Evolutionary conservation across 148 eudicot genomes (phyloP).

Genomic region (Fagopyrum esculentum): DNA sequence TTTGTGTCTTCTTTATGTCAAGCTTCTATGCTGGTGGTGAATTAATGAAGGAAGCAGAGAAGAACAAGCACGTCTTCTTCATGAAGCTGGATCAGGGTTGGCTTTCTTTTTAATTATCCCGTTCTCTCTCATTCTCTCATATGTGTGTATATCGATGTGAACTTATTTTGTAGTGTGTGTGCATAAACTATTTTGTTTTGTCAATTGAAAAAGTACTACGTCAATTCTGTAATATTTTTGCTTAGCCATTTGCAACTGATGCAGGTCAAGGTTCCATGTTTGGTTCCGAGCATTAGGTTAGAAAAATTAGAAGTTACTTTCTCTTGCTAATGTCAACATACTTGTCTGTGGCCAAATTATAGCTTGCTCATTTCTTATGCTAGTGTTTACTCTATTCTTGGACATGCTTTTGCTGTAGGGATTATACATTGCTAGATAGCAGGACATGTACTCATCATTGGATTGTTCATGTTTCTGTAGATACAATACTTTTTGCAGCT

Average conservation of each 20-base stretch:
- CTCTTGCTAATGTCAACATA: too few species aligned
- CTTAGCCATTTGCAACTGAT: too few species aligned
- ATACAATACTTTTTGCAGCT: background rate
- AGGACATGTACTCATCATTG: too few species aligned
- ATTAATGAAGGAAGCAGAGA: conserved; percentile 91
- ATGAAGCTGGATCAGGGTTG: conserved; percentile 65
- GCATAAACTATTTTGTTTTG: background rate
- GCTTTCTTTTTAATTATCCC: background rate
- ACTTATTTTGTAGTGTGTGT: background rate
- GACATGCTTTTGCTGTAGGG: background rate
- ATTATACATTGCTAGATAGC: background rate
- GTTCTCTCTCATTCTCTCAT: background rate
- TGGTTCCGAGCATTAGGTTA: too few species aligned
- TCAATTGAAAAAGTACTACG: too few species aligned
- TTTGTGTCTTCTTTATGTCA: conserved; percentile 7
- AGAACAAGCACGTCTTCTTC: conserved; percentile 72
- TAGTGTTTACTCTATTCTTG: background rate
- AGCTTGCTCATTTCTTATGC: too few species aligned
- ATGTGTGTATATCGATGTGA: background rate
- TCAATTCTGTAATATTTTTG: too few species aligned
- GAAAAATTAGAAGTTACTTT: too few species aligned
- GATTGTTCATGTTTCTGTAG: conserved; percentile 5
- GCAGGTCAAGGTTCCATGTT: too few species aligned
- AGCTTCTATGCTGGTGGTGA: conserved; percentile 96
- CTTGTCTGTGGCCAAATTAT: too few species aligned